phyloP scores from a whole-genome alignment of 257 asterid genomes.

The Haberlea rhodopensis region DNA sequence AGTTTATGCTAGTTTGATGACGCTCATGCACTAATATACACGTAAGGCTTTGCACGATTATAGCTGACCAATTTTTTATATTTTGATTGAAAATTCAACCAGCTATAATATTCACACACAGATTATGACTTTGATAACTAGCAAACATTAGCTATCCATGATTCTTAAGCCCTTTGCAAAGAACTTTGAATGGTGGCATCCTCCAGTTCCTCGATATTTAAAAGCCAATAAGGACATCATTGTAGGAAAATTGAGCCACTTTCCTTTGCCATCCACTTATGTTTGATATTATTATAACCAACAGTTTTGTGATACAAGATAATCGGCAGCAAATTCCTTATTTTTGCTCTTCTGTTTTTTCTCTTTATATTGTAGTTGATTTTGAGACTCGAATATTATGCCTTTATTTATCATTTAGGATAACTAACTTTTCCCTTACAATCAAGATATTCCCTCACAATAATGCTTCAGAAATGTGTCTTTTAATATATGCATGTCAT shows the following conservation, averaged over 20 bases:
- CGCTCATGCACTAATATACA: too few species aligned
- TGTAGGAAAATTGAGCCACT: not conserved
- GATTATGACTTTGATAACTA: not conserved
- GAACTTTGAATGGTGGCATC: not conserved
- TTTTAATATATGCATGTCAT: slow-evolving; percentile 8
- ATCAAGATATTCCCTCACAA: not conserved
- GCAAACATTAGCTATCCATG: not conserved
- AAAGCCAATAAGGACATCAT: not conserved
- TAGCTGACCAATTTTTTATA: too few species aligned
- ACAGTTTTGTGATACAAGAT: not conserved
- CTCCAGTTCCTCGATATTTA: too few species aligned
- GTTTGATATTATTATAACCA: not conserved
- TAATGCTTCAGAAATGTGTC: not conserved
- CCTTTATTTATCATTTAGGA: not conserved
- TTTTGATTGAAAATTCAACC: not conserved
- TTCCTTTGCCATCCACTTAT: not conserved
- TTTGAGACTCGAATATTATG: not conserved
- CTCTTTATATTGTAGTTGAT: not conserved
- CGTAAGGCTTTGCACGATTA: too few species aligned
- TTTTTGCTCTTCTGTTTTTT: not conserved
- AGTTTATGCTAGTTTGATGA: too few species aligned
- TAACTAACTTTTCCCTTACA: not conserved
- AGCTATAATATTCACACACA: not conserved
- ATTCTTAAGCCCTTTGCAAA: not conserved
- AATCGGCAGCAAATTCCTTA: not conserved